Conservation (phyloP, 345 rosid genomes). For the Mallotus nudiflorus region DNA sequence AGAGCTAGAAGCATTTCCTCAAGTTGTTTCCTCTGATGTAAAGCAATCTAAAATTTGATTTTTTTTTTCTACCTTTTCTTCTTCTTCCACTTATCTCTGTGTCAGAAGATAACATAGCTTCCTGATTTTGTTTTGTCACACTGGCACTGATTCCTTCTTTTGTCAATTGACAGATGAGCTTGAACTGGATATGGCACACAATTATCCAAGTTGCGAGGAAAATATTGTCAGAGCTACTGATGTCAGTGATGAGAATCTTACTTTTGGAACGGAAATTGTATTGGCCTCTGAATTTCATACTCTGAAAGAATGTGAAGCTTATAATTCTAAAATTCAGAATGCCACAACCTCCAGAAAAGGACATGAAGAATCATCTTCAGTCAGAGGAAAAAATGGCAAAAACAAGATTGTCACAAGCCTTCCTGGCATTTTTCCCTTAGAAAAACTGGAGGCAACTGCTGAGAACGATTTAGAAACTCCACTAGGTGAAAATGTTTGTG, state of each 20-base stretch:
- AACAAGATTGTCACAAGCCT: conserved; percentile 13
- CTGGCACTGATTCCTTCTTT: conserved; percentile 17
- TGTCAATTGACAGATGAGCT: conserved; percentile 33
- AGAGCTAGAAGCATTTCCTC: background rate
- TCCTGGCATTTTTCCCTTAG: conserved; percentile 22
- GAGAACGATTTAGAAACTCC: conserved; percentile 49
- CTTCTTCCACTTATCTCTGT: background rate
- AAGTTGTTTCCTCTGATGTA: background rate
- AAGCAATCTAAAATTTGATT: background rate
- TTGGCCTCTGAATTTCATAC: conserved; percentile 23
- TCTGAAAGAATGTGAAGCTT: conserved; percentile 26
- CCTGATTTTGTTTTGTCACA: background rate
- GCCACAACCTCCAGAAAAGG: conserved; percentile 19
- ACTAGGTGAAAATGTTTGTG: conserved; percentile 26
- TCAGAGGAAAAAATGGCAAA: conserved; percentile 29
- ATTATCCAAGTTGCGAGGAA: conserved; percentile 20
- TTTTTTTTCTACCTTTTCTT: background rate
- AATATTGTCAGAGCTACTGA: conserved; percentile 20
- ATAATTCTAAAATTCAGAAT: conserved; percentile 15
- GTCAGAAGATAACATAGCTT: conserved; percentile 1
- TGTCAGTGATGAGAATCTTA: conserved; percentile 28
- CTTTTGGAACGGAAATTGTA: conserved; percentile 27
- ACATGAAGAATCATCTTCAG: conserved; percentile 22
- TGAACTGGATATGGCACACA: conserved; percentile 23
- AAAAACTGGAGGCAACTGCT: conserved; percentile 56